These are phyloP conservation scores for Symbiodinium natans DNA, from an alignment of 73 alveolate species.

Conservation along the genomic window DNA sequence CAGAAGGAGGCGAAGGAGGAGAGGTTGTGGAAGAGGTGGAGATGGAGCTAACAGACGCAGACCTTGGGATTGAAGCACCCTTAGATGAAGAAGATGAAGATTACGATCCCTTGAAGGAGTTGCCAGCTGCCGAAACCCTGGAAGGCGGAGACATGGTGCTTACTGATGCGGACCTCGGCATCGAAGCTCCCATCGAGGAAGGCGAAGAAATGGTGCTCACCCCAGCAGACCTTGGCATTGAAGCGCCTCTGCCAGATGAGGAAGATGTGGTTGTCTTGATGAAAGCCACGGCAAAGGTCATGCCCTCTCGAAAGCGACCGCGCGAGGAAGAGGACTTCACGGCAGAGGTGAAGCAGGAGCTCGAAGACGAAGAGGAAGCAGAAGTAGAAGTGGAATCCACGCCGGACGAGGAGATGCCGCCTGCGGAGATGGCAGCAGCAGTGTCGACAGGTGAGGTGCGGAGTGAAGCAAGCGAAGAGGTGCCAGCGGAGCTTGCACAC, in stretches of 20 bases:
- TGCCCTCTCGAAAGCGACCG: slow-evolving; percentile 29
- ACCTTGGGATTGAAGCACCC: background rate
- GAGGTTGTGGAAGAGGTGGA: no score
- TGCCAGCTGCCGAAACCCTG: background rate
- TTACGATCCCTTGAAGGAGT: background rate
- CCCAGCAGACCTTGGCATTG: background rate
- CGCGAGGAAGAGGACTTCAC: slow-evolving; percentile 36
- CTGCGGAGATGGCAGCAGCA: background rate
- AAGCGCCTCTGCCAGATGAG: background rate
- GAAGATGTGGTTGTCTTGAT: slow-evolving; percentile 10
- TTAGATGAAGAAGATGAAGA: background rate
- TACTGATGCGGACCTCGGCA: background rate
- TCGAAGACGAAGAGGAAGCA: no score
- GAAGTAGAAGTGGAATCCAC: background rate
- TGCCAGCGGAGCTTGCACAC: no score
- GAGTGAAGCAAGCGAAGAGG: background rate
- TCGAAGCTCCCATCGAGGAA: background rate
- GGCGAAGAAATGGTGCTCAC: background rate
- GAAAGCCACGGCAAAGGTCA: slow-evolving; percentile 71
- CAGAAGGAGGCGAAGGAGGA: background rate
- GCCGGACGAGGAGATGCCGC: background rate
- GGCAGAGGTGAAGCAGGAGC: background rate
- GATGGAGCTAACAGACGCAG: background rate
- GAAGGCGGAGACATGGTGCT: background rate
- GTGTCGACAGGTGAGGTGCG: background rate